Percentiles rank a stretch among this genome's conserved stretches.
Evolutionary conservation across 139 green algal genomes (phyloP).

Genomic region (Zygnema circumcarinatum): DNA sequence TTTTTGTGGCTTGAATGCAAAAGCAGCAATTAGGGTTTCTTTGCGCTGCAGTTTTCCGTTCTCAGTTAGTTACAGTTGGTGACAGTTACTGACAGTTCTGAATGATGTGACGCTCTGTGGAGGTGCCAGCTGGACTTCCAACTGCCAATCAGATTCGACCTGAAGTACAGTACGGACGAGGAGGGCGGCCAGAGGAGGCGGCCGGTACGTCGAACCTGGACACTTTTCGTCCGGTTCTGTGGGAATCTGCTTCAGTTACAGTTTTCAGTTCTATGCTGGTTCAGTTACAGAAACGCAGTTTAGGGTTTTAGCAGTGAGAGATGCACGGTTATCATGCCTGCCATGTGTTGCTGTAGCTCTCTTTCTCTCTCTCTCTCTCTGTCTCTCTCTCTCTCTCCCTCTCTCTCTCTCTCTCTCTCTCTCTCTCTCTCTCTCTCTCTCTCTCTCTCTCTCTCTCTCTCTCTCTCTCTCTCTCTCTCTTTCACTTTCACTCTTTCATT

Average conservation of each 20-base stretch:
- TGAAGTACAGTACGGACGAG: conserved; percentile 79
- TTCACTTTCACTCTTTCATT: neutral
- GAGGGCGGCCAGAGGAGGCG: conserved; percentile 42
- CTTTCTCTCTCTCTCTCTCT: neutral
- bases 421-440: neutral
- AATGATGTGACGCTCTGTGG: neutral
- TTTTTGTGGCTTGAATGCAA: too few species aligned
- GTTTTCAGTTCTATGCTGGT: too few species aligned
- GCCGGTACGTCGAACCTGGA: neutral
- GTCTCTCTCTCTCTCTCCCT: neutral
- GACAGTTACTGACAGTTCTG: too few species aligned
- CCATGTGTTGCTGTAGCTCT: neutral
- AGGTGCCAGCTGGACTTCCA: conserved; percentile 87
- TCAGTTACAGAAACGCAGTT: too few species aligned
- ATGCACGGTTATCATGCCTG: too few species aligned
- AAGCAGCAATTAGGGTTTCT: too few species aligned
- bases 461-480: neutral
- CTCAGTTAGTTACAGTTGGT: too few species aligned
- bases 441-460: neutral
- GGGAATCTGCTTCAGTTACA: neutral
- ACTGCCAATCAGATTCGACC: conserved; percentile 89
- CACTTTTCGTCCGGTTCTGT: neutral
- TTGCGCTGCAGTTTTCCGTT: too few species aligned
- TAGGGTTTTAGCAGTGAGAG: too few species aligned
- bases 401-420: neutral